Conservation (phyloP, 345 rosid genomes). For the Salix viminalis region DNA sequence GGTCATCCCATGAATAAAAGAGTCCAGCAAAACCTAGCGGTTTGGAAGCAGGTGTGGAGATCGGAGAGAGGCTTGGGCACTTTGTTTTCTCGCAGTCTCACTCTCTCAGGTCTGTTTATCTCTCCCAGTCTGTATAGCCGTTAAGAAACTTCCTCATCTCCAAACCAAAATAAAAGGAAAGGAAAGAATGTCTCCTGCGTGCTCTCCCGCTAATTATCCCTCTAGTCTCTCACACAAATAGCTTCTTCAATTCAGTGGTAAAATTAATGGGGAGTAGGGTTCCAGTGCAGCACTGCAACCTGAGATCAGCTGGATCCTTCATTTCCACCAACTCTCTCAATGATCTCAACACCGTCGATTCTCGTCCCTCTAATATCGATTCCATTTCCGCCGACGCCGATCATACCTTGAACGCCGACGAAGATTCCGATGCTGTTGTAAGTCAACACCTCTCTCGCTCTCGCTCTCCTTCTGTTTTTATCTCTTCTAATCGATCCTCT, state of each 20-base stretch:
- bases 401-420: conserved; percentile 43
- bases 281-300: conserved; percentile 65
- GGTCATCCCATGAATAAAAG: no score
- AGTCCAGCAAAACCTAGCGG: conserved; percentile 13
- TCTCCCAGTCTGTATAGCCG: conserved; percentile 31
- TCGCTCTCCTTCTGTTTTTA: not conserved
- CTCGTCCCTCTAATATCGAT: conserved; percentile 42
- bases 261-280: conserved; percentile 68
- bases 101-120: conserved; percentile 46
- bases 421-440: conserved; percentile 53
- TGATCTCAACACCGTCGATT: conserved; percentile 79
- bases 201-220: not conserved
- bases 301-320: conserved; percentile 66
- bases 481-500: not conserved
- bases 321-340: conserved; percentile 52
- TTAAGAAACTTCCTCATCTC: conserved; percentile 7
- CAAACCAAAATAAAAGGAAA: conserved; percentile 1
- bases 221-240: not conserved
- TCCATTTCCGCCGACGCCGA: conserved; percentile 32
- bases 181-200: not conserved
- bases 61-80: conserved; percentile 49
- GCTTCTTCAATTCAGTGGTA: no score
- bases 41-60: conserved; percentile 37
- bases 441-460: not conserved
- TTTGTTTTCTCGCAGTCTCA: conserved; percentile 26